Base-by-base conservation (phyloP, 495 filamentous ascomycete genomes). In the Cercophora samala region DNA sequence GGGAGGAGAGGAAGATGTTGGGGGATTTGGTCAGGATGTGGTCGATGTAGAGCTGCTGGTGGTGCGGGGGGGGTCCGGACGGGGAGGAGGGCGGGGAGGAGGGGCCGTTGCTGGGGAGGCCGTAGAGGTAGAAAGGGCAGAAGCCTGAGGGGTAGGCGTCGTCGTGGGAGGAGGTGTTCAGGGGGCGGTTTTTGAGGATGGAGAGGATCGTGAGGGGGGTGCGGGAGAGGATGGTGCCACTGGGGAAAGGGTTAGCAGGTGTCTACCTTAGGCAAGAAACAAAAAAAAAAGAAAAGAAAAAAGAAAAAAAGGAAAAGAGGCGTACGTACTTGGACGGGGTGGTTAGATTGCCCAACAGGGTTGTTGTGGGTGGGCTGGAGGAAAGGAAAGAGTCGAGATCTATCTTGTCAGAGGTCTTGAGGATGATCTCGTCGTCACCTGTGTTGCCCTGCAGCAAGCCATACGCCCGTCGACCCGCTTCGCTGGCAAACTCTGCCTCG, bases 131-230 rank as follows among this genome's bases (percentile, higher is more conserved):
- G 29, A 62, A 62, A 0, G 60, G 60, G 18, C 24, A 29, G 60
- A 42, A 46, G 32, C 60, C 60, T 11, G 32, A 62, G 25, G 60
- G 60, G 29, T 62, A 62, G 29, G 15, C n/a, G 24, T 62, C 60
- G 29, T 62, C 60, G 9, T 62, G 60, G n/a, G 15, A 18, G 11
- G 26, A 19, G 18, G 25, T 62, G 60, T 19, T 42, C 25, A 62
- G 6, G 29, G 60, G 29, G 17, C 60, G 60, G 29, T 62, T 62
- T 46, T 75, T 52, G 68, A 70, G 26, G 66, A 74, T 58, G 74
- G 73, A 2, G 76, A 67, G 58, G 68, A 73, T 25, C 56, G 70
- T 32, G 56, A 77, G 73, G 51, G 72, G 79, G 13, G 79, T 55
- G 3, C 75, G 69, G 4, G 53, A 56, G 32, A 69, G 37, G 29